Evolutionary conservation across 306 rosid species (phyloP).

Genomic region (Rosa rugosa): DNA sequence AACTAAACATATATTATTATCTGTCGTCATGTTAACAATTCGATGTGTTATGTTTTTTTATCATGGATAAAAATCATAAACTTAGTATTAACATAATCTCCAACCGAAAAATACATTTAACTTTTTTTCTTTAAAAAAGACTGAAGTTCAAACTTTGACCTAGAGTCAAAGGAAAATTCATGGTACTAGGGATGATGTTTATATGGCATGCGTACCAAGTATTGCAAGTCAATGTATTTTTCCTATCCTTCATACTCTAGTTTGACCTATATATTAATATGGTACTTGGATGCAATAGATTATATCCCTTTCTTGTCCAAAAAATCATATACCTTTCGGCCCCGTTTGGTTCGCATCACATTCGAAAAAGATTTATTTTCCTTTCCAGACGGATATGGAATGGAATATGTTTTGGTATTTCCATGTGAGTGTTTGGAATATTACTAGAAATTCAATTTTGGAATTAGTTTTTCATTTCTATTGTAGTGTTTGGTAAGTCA

Average conservation of each 20-base stretch:
- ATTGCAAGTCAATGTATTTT: background rate
- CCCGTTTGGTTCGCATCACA: too few species aligned
- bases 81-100: background rate
- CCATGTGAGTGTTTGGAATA: too few species aligned
- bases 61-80: too few species aligned
- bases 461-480: too few species aligned
- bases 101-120: background rate
- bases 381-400: too few species aligned
- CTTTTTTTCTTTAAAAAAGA: background rate
- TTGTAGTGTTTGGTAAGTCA: too few species aligned
- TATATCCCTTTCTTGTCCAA: background rate
- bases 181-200: background rate
- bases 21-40: background rate
- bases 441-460: too few species aligned
- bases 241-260: background rate
- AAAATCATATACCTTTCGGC: background rate
- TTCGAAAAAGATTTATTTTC: too few species aligned
- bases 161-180: background rate
- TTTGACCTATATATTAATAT: background rate
- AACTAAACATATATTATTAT: too few species aligned
- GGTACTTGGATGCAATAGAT: background rate
- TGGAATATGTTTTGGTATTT: too few species aligned
- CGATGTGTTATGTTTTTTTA: background rate
- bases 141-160: background rate
- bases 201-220: too few species aligned